Conservation (phyloP, 495 filamentous ascomycete species). For the Neurospora intermedia region DNA sequence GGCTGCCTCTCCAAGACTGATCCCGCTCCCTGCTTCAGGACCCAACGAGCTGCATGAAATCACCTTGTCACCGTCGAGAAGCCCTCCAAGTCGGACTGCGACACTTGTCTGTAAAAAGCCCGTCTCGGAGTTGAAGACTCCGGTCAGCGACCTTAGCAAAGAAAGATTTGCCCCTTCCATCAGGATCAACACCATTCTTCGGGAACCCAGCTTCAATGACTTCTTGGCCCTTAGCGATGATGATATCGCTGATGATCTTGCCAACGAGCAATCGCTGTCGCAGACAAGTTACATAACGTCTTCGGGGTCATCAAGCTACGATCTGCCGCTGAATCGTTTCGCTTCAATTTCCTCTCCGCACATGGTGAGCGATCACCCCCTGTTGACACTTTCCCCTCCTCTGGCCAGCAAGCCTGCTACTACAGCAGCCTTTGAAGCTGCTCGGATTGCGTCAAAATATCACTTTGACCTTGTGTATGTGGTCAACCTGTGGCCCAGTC, state of each 20-base stretch:
- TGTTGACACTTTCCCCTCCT: constrained; percentile 19
- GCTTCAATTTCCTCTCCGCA: background rate
- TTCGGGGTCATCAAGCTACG: constrained; percentile 8
- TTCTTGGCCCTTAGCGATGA: constrained; percentile 37
- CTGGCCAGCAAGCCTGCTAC: constrained; percentile 21
- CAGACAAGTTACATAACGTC: background rate
- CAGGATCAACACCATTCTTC: constrained; percentile 12
- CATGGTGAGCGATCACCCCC: background rate
- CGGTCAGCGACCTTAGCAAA: background rate
- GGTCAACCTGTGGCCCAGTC: constrained; percentile 32
- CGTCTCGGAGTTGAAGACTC: background rate
- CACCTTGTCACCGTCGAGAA: background rate
- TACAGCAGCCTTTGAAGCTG: constrained; percentile 29
- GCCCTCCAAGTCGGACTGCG: background rate
- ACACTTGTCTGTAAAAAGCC: background rate
- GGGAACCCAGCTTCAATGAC: constrained; percentile 34
- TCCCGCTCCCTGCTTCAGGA: constrained; percentile 6
- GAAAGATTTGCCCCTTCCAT: background rate
- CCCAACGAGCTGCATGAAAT: background rate
- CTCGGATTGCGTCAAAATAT: constrained; percentile 29
- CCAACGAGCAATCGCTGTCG: background rate
- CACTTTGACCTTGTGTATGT: constrained; percentile 34
- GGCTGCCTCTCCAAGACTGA: constrained; percentile 12
- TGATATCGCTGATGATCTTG: constrained; percentile 30
- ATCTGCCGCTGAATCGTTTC: constrained; percentile 11